Conservation (phyloP, 306 rosid species). For the Cicer chorassanicum region DNA sequence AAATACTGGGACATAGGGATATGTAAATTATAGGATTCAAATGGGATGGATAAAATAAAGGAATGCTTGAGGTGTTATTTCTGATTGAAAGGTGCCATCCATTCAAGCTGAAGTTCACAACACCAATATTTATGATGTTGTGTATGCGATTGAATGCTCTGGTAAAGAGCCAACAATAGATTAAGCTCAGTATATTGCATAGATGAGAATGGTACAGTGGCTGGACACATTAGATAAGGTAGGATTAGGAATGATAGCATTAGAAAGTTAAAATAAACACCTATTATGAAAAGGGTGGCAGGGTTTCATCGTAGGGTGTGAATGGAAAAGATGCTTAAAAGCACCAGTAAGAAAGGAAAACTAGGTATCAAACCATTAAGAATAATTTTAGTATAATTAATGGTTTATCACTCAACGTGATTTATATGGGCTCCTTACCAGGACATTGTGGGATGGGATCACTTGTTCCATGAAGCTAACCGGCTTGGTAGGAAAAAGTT, state of each 20-base stretch:
- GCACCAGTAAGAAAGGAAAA: background rate
- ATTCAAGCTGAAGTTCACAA: too few species aligned
- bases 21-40: too few species aligned
- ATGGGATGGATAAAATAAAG: too few species aligned
- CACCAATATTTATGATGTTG: too few species aligned
- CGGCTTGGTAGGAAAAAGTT: conserved; percentile 2
- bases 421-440: background rate
- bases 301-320: background rate
- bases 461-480: background rate
- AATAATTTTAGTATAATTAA: background rate
- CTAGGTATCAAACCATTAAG: background rate
- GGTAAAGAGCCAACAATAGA: too few species aligned
- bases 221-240: background rate
- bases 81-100: too few species aligned
- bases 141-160: too few species aligned
- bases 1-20: too few species aligned
- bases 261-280: background rate
- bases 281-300: background rate
- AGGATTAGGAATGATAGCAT: conserved; percentile 27
- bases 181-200: too few species aligned
- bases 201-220: too few species aligned
- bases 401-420: background rate
- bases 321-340: background rate
- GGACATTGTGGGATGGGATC: background rate
- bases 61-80: too few species aligned